Percentiles rank a stretch among this genome's conserved stretches.
Evolutionary conservation across 371 early-diverging fungal species (phyloP).

Genomic region (Apophysomyces trapeziformis): DNA sequence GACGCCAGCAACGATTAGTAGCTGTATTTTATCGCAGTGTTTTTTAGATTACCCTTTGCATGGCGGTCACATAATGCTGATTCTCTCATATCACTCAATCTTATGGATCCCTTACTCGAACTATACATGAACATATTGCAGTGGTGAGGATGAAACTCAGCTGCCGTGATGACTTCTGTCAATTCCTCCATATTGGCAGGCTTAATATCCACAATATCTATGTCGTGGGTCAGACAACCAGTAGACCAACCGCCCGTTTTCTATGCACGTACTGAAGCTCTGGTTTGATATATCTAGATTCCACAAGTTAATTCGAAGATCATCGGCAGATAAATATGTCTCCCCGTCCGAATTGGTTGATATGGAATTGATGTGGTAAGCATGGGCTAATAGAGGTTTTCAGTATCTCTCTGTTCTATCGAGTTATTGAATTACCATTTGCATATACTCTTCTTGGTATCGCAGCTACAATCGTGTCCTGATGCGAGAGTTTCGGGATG

Average conservation of each 20-base stretch:
- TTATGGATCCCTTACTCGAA: conserved; percentile 90
- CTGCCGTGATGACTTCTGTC: conserved; percentile 94
- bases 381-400: conserved; percentile 67
- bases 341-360: conserved; percentile 91
- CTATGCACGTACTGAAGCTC: conserved; percentile 64
- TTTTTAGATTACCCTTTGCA: conserved; percentile 59
- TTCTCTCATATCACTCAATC: conserved; percentile 88
- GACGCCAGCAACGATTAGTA: not conserved
- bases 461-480: conserved; percentile 86
- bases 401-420: not conserved
- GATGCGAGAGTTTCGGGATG: conserved; percentile 77
- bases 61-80: conserved; percentile 87
- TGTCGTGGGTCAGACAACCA: not conserved
- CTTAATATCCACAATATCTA: conserved; percentile 95
- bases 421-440: conserved; percentile 50
- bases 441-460: conserved; percentile 83
- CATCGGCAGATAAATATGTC: conserved; percentile 94
- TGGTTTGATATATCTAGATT: conserved; percentile 87
- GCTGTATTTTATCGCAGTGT: too few relatives aligned
- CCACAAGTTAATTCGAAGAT: conserved; percentile 93
- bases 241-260: not conserved
- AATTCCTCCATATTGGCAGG: conserved; percentile 95
- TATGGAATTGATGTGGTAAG: conserved; percentile 95
- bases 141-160: conserved; percentile 88
- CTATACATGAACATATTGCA: conserved; percentile 93